Conservation (phyloP, 2,329 filamentous ascomycete species). For the Ceratocystis harringtonii region DNA sequence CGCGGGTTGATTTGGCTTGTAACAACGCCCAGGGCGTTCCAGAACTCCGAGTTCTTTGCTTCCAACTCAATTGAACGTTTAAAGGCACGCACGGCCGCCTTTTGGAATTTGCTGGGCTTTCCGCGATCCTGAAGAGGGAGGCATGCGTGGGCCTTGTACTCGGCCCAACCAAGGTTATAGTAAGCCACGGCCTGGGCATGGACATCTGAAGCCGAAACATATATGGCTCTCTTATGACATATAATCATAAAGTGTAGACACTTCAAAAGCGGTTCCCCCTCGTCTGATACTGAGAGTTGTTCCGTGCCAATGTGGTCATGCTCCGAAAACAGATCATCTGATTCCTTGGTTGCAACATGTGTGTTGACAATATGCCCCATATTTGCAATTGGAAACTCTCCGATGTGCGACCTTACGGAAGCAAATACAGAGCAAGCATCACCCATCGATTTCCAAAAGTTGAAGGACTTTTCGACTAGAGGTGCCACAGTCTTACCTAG, state of each 20-base stretch:
- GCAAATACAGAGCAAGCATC: constrained; percentile 80
- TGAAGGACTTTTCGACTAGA: constrained; percentile 59
- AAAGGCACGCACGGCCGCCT: constrained; percentile 75
- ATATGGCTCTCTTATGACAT: constrained; percentile 73
- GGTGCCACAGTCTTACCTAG: constrained; percentile 49
- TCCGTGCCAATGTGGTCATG: constrained; percentile 48
- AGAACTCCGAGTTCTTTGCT: constrained; percentile 86
- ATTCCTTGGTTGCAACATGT: constrained; percentile 35
- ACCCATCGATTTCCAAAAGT: constrained; percentile 84
- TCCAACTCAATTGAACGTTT: constrained; percentile 93
- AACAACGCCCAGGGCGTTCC: constrained; percentile 87
- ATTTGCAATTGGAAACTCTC: constrained; percentile 45
- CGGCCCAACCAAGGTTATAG: constrained; percentile 93
- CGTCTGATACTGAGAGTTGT: constrained; percentile 21
- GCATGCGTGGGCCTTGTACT: constrained; percentile 64
- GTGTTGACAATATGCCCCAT: constrained; percentile 44
- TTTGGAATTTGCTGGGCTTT: constrained; percentile 53
- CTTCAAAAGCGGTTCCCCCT: constrained; percentile 36
- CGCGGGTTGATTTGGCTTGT: constrained; percentile 74
- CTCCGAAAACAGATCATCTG: constrained; percentile 37
- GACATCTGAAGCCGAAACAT: constrained; percentile 54
- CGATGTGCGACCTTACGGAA: constrained; percentile 49
- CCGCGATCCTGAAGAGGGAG: constrained; percentile 37
- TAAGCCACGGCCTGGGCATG: constrained; percentile 91
- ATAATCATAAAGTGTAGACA: constrained; percentile 61